These are phyloP conservation scores for Saccharomyces eubayanus DNA, from an alignment of 805 yeast species.

Conservation along the genomic window DNA sequence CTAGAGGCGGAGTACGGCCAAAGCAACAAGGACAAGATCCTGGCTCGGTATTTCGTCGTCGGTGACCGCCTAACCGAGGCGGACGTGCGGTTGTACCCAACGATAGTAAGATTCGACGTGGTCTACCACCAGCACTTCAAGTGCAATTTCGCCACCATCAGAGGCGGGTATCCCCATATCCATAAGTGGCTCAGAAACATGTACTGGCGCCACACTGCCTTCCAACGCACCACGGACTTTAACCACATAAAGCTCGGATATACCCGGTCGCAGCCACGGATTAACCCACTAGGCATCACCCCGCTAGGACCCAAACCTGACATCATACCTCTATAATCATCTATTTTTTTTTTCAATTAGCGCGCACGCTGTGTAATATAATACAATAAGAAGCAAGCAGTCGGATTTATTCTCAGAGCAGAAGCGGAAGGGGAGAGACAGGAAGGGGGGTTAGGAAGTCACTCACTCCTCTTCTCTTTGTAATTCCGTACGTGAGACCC, in stretches of 20 bases:
- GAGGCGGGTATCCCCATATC: constrained; percentile 64
- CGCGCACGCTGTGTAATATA: neutral
- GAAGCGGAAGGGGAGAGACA: neutral
- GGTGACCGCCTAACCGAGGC: constrained; percentile 75
- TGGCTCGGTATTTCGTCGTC: constrained; percentile 36
- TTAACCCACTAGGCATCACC: constrained; percentile 75
- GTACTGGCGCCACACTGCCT: constrained; percentile 67
- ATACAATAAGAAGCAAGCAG: neutral
- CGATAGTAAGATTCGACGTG: constrained; percentile 81
- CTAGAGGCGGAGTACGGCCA: constrained; percentile 15
- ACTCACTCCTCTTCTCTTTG: neutral
- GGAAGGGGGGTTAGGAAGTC: neutral
- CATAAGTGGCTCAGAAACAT: constrained; percentile 70
- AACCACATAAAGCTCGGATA: constrained; percentile 85
- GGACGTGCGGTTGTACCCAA: constrained; percentile 74
- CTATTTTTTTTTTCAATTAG: neutral
- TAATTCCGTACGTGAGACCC: neutral
- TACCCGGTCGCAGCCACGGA: constrained; percentile 68
- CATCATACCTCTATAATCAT: constrained; percentile 41
- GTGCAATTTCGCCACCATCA: constrained; percentile 71
- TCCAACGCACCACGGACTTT: constrained; percentile 70
- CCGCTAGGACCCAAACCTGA: constrained; percentile 82
- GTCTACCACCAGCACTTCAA: constrained; percentile 91
- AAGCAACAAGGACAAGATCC: constrained; percentile 6
- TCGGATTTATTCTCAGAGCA: neutral